These are phyloP conservation scores for Auricularia sp. DNA, from an alignment of 768 basidiomycete genomes.

Conservation along the genomic window DNA sequence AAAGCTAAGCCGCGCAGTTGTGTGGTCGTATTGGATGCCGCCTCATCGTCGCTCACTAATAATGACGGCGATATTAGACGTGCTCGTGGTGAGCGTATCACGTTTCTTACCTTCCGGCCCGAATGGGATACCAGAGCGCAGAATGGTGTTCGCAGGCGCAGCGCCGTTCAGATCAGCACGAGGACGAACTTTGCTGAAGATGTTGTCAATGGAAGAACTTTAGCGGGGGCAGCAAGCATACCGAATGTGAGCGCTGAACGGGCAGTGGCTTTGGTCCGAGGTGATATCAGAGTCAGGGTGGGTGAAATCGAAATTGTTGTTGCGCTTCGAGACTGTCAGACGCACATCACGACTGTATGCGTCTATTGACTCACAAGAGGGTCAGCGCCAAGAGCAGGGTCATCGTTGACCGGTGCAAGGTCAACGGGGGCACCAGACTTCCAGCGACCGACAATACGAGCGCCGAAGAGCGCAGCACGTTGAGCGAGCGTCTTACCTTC, in stretches of 20 bases:
- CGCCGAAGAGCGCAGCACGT: slow-evolving; percentile 20
- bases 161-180: slow-evolving; percentile 14
- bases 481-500: slow-evolving; percentile 12
- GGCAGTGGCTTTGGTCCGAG: slow-evolving; percentile 20
- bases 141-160: slow-evolving; percentile 12
- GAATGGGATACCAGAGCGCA: slow-evolving; percentile 28
- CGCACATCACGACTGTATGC: too few species aligned
- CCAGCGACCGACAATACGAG: slow-evolving; percentile 26
- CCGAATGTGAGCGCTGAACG: slow-evolving; percentile 21
- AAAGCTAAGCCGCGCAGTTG: slow-evolving; percentile 19
- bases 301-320: slow-evolving; percentile 21
- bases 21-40: not conserved
- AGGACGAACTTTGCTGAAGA: slow-evolving; percentile 29
- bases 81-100: not conserved
- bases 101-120: slow-evolving; percentile 20
- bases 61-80: not conserved
- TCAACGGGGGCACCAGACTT: slow-evolving; percentile 23
- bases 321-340: slow-evolving; percentile 2
- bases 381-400: slow-evolving; percentile 18
- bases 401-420: slow-evolving; percentile 15
- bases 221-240: not conserved
- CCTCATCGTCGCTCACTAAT: slow-evolving; percentile 1
- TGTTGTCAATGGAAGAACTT: not conserved
- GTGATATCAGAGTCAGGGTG: slow-evolving; percentile 8
- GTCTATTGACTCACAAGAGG: slow-evolving; percentile 2